Evolutionary conservation across 768 basidiomycete genomes (phyloP), one percentile per base, ranked within the genome.

Genomic region (Xerocomellus amylosporus): DNA sequence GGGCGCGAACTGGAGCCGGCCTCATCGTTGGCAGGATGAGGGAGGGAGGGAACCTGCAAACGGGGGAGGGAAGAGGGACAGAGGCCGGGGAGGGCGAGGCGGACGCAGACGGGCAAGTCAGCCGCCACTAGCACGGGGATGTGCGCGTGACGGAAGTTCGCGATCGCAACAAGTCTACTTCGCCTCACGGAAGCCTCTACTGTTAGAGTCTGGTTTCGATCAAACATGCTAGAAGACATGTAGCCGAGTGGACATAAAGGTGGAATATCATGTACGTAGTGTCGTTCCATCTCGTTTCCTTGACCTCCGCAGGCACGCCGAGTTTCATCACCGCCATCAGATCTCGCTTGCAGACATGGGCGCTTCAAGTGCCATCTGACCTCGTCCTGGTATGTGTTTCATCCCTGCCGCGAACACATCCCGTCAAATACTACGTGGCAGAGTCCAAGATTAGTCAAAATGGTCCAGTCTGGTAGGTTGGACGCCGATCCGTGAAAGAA

Each of bases 381-480:
- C 30, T 30, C 28, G 13, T 33, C 33, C 33, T 30, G 28, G 28
- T 9, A 30, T 30, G 30, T 10, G 30, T 7, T 34, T 13, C 33
- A 34, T 10, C 9, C 33, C 13, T 31, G 31, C 31, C 33, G 30
- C 30, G 30, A 31, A 31, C 12, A 31, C 10, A 36, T 36, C 34
- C 15, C 34, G 34, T 36, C 15, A 14, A 17, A 17, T 31, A 36
- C 17, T 37, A n/a, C 37, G 37, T 38, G 37, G 37, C n/a, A 37
- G 8, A 37, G 24, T 37, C 37, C 36, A 37, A 7, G 15, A 38
- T 66, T 63, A 81, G 63, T 79, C 77, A 68, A 86, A 86, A 46
- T 80, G 76, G 59, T 72, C 75, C 52, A 84, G 77, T 62, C 68
- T 73, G 15, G 76, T 77, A 15, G 84, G 72, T 34, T 52, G 66